Conservation (phyloP, 208 protist species). For the Crithidia acanthocephali region DNA sequence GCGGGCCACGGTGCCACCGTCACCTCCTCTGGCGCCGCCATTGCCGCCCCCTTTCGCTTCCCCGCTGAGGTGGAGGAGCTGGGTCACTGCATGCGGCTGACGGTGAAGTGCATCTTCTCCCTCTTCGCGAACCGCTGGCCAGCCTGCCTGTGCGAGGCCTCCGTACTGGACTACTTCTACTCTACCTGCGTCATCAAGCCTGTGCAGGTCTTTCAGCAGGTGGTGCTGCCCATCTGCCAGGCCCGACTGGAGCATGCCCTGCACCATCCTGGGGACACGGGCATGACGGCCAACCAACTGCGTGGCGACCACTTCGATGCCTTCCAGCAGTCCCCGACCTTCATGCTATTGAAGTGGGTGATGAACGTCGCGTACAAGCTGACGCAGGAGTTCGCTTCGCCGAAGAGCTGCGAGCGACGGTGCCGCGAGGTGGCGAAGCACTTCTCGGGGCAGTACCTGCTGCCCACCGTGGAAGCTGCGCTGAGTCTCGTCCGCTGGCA, state of each 20-base stretch:
- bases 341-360: constrained; percentile 71
- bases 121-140: constrained; percentile 63
- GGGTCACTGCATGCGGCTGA: constrained; percentile 72
- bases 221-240: constrained; percentile 55
- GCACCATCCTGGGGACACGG: constrained; percentile 28
- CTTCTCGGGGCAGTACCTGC: constrained; percentile 52
- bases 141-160: constrained; percentile 62
- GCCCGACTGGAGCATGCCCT: constrained; percentile 36
- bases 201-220: constrained; percentile 36
- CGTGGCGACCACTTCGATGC: constrained; percentile 60
- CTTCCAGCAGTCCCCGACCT: constrained; percentile 67
- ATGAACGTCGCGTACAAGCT: constrained; percentile 55
- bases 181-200: constrained; percentile 43
- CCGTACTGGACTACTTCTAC: constrained; percentile 56
- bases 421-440: constrained; percentile 56
- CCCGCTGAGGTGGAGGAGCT: constrained; percentile 51
- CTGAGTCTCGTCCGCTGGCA: constrained; percentile 84
- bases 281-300: constrained; percentile 36
- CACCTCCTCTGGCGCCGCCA: constrained; percentile 13
- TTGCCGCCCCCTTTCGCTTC: constrained; percentile 24
- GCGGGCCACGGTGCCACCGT: constrained; percentile 13
- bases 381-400: constrained; percentile 59
- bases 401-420: constrained; percentile 68
- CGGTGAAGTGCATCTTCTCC: constrained; percentile 73
- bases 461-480: constrained; percentile 43